A percentile compares a stretch with the other conserved stretches of the same genome.
phyloP scores from a whole-genome alignment of 345 rosid genomes.

The Combretum micranthum region DNA sequence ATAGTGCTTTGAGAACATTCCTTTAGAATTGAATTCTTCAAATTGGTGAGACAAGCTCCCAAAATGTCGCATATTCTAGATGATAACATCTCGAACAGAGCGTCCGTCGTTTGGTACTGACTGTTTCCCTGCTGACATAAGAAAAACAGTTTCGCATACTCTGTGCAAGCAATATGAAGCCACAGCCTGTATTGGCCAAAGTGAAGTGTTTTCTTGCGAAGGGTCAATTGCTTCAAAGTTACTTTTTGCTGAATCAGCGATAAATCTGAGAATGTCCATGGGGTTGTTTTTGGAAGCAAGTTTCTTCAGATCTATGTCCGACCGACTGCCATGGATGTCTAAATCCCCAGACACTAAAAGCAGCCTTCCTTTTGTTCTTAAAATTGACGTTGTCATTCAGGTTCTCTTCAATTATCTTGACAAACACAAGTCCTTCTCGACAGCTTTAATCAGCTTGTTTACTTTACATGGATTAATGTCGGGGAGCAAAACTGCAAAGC shows the following conservation, averaged over 20 bases:
- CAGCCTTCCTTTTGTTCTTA: conserved; percentile 46
- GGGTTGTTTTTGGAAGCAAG: conserved; percentile 30
- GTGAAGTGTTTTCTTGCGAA: conserved; percentile 5
- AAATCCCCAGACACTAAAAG: conserved; percentile 53
- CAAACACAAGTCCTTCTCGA: conserved; percentile 10
- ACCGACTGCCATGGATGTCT: conserved; percentile 67
- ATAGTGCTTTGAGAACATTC: conserved; percentile 53
- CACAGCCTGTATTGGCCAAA: conserved; percentile 62
- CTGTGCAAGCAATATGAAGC: conserved; percentile 84
- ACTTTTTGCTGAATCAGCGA: conserved; percentile 3
- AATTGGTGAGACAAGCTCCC: conserved; percentile 73
- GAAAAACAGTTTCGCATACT: conserved; percentile 51
- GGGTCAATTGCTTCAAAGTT: no score
- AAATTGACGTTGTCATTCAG: conserved; percentile 27
- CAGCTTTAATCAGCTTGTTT: no score
- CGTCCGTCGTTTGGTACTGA: conserved; percentile 18
- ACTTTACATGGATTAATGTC: no score
- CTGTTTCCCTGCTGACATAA: conserved; percentile 15
- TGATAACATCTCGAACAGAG: conserved; percentile 30
- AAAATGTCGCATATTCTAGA: conserved; percentile 55
- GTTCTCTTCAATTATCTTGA: conserved; percentile 38
- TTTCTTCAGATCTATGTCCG: conserved; percentile 54
- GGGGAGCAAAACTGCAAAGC: no score
- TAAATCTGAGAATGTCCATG: no score
- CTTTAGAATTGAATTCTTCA: conserved; percentile 29